Percentiles rank a stretch among this genome's conserved stretches.
phyloP scores from a whole-genome alignment of 352 stramenopile species.

The Phytophthora boehmeriae region DNA sequence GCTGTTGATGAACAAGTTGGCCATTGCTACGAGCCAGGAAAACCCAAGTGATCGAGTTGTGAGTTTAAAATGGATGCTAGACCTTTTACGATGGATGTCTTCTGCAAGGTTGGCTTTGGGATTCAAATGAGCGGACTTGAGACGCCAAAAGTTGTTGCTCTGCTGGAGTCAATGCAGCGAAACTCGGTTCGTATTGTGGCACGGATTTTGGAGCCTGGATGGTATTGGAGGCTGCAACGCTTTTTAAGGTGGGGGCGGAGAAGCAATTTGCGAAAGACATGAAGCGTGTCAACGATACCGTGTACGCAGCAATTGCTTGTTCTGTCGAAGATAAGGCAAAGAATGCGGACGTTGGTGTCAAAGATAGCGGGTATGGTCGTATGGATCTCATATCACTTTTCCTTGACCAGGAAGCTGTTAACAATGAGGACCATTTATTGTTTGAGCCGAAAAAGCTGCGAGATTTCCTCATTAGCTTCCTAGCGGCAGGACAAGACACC shows the following conservation, averaged over 20 bases:
- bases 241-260: constrained; percentile 22
- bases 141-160: constrained; percentile 22
- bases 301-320: constrained; percentile 18
- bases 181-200: constrained; percentile 17
- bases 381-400: constrained; percentile 53
- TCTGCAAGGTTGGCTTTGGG: constrained; percentile 60
- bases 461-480: constrained; percentile 78
- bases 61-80: constrained; percentile 34
- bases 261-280: constrained; percentile 20
- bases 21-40: constrained; percentile 4
- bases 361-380: neutral
- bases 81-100: constrained; percentile 54
- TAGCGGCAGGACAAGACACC: constrained; percentile 69
- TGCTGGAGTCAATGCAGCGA: constrained; percentile 29
- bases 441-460: constrained; percentile 50
- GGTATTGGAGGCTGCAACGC: constrained; percentile 44
- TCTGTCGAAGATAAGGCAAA: constrained; percentile 21
- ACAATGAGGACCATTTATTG: constrained; percentile 20
- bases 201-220: constrained; percentile 48
- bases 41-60: constrained; percentile 23
- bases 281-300: constrained; percentile 24
- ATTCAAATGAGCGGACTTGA: constrained; percentile 34
- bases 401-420: constrained; percentile 33
- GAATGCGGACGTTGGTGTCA: constrained; percentile 1
- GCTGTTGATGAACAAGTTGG: constrained; percentile 19